Evolutionary conservation across 257 asterid species (phyloP).

Genomic region (Coffea canephora): DNA sequence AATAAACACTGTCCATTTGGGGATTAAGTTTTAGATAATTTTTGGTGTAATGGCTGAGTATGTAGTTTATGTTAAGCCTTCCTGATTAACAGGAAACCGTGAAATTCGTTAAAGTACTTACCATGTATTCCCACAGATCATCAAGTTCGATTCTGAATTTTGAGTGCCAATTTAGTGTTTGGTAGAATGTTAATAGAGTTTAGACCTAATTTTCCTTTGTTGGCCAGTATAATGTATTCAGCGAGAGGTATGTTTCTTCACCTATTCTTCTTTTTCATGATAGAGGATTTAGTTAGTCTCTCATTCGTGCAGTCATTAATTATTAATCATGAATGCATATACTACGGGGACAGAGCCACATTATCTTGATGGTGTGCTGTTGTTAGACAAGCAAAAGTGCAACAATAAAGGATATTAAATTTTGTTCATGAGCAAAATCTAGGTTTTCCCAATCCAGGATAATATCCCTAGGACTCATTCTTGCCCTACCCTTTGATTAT

Average conservation of each 20-base stretch:
- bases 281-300: background rate
- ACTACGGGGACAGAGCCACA: background rate
- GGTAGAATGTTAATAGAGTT: background rate
- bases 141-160: background rate
- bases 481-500: background rate
- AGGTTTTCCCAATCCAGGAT: too few species aligned
- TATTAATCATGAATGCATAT: background rate
- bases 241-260: background rate
- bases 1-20: background rate
- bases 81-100: background rate
- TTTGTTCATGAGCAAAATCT: background rate
- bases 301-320: background rate
- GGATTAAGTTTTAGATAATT: background rate
- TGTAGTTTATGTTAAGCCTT: background rate
- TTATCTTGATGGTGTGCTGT: background rate
- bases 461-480: background rate
- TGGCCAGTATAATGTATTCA: background rate
- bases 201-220: background rate
- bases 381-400: background rate
- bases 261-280: background rate
- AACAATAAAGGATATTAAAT: background rate
- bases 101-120: background rate
- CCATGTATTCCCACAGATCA: background rate
- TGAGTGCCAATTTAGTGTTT: background rate
- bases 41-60: background rate